These are phyloP conservation scores for Cicer cuneatum DNA, from an alignment of 306 rosid genomes.

Conservation along the genomic window DNA sequence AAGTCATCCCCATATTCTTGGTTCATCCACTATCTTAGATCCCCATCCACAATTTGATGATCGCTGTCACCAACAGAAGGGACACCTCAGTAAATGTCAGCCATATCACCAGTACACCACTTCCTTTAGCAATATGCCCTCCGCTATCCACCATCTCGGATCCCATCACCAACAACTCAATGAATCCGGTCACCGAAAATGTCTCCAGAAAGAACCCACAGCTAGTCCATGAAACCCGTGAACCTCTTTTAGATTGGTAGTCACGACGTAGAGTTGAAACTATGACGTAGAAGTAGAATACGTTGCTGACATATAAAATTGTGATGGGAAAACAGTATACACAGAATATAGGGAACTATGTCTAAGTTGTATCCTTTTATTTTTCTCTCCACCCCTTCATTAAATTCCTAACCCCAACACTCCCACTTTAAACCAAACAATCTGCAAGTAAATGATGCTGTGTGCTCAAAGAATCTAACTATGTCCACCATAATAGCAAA, in stretches of 20 bases:
- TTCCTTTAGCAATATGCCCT: neutral
- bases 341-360: neutral
- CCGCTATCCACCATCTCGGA: neutral
- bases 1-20: neutral
- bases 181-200: neutral
- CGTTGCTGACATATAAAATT: neutral
- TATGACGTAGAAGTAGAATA: neutral
- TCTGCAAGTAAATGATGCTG: neutral
- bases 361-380: neutral
- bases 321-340: neutral
- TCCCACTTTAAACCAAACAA: neutral
- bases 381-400: neutral
- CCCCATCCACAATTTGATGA: neutral
- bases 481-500: neutral
- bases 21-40: neutral
- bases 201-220: too few relatives aligned
- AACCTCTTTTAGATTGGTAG: neutral
- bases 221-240: neutral
- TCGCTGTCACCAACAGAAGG: neutral
- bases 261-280: neutral
- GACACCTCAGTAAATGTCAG: neutral
- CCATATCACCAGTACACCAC: neutral
- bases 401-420: neutral
- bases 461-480: neutral
- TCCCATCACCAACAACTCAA: neutral